Conservation (phyloP, 2,329 filamentous ascomycete species). For the Karstenula rhodostoma region DNA sequence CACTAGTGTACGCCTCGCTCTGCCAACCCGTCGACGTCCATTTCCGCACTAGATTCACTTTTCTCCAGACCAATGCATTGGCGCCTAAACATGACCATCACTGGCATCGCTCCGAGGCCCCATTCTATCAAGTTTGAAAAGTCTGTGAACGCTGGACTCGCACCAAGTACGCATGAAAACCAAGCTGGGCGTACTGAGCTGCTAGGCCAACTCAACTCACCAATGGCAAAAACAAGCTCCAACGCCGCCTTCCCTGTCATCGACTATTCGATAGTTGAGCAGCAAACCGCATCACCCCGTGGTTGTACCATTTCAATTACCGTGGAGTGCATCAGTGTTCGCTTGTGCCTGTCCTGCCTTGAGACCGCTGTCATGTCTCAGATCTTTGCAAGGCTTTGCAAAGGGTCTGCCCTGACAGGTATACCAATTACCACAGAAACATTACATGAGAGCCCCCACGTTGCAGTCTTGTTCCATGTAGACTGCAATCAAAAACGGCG, state of each 20-base stretch:
- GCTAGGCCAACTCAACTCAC: not conserved
- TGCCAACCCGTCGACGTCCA: not conserved
- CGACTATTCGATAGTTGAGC: not conserved
- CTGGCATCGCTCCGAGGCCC: not conserved
- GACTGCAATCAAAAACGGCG: not conserved
- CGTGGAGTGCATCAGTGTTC: not conserved
- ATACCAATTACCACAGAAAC: not conserved
- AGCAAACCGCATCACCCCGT: not conserved
- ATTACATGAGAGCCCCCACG: not conserved
- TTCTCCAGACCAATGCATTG: slow-evolving; percentile 18
- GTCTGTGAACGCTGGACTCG: not conserved
- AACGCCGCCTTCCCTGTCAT: not conserved
- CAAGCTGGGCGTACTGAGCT: not conserved
- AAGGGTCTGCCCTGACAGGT: slow-evolving; percentile 3
- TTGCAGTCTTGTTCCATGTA: slow-evolving; percentile 8
- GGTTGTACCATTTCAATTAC: not conserved
- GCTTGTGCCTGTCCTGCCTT: not conserved
- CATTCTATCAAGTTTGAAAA: not conserved
- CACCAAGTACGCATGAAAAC: not conserved
- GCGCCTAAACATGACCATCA: slow-evolving; percentile 8
- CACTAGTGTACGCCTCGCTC: slow-evolving; percentile 22
- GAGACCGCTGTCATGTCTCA: slow-evolving; percentile 6
- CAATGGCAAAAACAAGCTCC: not conserved
- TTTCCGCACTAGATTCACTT: slow-evolving; percentile 15
- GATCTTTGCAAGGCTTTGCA: not conserved